phyloP scores from a whole-genome alignment of 139 green algal genomes.

The Chlamydomonas eustigma region DNA sequence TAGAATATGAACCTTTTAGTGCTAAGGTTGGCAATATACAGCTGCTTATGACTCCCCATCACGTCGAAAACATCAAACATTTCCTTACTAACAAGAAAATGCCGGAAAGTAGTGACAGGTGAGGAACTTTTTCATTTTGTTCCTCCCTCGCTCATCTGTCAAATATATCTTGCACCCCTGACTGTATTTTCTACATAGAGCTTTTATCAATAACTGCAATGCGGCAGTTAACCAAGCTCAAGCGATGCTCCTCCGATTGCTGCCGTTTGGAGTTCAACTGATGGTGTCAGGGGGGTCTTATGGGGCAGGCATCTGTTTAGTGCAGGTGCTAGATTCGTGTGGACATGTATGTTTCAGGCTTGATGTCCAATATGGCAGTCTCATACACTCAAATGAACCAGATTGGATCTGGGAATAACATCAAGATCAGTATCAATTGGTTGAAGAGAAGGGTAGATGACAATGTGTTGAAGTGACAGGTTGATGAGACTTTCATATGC shows the following conservation, averaged over 20 bases:
- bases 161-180: too few relatives aligned
- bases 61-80: not conserved
- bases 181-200: not conserved
- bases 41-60: not conserved
- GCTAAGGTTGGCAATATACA: too few relatives aligned
- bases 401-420: too few relatives aligned
- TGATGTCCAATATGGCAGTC: too few relatives aligned
- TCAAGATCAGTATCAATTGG: too few relatives aligned
- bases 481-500: too few relatives aligned
- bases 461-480: too few relatives aligned
- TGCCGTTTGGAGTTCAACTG: not conserved
- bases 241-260: not conserved
- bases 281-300: not conserved
- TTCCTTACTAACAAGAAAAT: not conserved
- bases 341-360: too few relatives aligned
- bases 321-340: not conserved
- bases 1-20: too few relatives aligned
- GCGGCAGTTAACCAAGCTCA: not conserved
- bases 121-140: not conserved
- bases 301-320: not conserved
- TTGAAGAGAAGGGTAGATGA: too few relatives aligned
- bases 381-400: too few relatives aligned
- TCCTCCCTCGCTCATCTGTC: not conserved
- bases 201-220: not conserved
- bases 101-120: not conserved